Evolutionary conservation across 257 asterid genomes (phyloP), one percentile per base, ranked within the genome.

Genomic region (Solanum raphanifolium): DNA sequence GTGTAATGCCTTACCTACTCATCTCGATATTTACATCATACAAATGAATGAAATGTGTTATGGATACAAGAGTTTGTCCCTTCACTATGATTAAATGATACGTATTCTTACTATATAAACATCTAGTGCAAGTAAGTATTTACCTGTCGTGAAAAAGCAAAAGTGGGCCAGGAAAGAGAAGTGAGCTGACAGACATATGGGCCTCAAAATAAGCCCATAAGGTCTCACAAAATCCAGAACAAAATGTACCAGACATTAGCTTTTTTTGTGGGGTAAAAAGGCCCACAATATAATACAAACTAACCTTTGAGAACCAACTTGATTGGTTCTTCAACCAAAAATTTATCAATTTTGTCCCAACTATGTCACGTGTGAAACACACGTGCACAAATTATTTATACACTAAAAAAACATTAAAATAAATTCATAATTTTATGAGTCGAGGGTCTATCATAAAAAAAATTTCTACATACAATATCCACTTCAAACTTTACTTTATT

Each of bases 181-280:
- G 25, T 43, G 84, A 78, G 15, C 7, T 41, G n/a, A 10, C 29
- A 74, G 82, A 85, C 68, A 66, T 66, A 68, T 85, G 87, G 87
- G 87, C 82, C 87, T 66, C 31, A 4, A 36, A 21, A 12, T 11
- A 31, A 71, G 87, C 87, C 87, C 82, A 85, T 21, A 16, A 39
- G 81, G 87, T 71, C 18, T 31, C 78, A 65, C 21, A 27, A 68
- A 85, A 85, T 85, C 66, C 82, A 65, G 62, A 66, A 39, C 60
- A 68, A 25, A 32, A 16, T 46, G 79, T 38, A 71, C 75, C 31
- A 66, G 5, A 43, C 35, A 85, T 36, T 62, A 62, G 81, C 41
- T 38, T 65, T 39, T 73, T 6, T 13, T 85, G 87, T 85, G 87
- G 87, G 66, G 82, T 16, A 25, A 85, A 71, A 13, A 35, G 82